phyloP scores from a whole-genome alignment of 139 green algal species.

The Tetraselmis striata region DNA sequence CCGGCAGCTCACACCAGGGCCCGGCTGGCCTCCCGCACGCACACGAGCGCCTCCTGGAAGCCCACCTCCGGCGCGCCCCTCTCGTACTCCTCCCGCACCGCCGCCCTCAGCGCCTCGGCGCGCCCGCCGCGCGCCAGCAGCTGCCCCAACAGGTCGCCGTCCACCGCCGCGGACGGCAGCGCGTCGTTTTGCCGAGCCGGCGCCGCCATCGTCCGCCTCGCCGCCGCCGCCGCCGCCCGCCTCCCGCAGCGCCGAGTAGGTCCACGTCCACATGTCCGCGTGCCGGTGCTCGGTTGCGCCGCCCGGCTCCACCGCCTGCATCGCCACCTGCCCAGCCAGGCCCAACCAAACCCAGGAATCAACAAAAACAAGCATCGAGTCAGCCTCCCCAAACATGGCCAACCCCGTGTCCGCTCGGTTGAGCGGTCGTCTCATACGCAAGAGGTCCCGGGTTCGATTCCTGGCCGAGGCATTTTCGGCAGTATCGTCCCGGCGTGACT shows the following conservation, averaged over 20 bases:
- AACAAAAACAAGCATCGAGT: too few relatives aligned
- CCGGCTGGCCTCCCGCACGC: background rate
- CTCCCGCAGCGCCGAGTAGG: background rate
- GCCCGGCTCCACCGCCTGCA: background rate
- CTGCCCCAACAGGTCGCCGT: background rate
- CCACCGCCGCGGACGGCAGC: background rate
- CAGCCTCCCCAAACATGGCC: too few relatives aligned
- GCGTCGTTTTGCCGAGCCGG: too few relatives aligned
- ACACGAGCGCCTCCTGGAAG: background rate
- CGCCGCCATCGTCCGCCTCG: background rate
- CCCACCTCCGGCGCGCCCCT: background rate
- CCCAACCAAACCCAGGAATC: too few relatives aligned
- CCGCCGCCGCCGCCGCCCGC: too few relatives aligned
- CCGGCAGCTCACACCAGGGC: too few relatives aligned
- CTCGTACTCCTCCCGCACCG: background rate
- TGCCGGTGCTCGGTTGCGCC: background rate
- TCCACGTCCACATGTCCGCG: background rate
- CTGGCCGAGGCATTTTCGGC: too few relatives aligned
- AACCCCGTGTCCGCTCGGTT: too few relatives aligned
- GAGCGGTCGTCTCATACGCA: too few relatives aligned
- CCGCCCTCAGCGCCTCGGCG: background rate
- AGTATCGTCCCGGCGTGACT: too few relatives aligned
- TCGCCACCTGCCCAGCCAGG: background rate
- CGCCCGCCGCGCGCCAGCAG: background rate
- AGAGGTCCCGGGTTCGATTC: too few relatives aligned